phyloP scores from a whole-genome alignment of 768 basidiomycete species.

The Mycena maculata region DNA sequence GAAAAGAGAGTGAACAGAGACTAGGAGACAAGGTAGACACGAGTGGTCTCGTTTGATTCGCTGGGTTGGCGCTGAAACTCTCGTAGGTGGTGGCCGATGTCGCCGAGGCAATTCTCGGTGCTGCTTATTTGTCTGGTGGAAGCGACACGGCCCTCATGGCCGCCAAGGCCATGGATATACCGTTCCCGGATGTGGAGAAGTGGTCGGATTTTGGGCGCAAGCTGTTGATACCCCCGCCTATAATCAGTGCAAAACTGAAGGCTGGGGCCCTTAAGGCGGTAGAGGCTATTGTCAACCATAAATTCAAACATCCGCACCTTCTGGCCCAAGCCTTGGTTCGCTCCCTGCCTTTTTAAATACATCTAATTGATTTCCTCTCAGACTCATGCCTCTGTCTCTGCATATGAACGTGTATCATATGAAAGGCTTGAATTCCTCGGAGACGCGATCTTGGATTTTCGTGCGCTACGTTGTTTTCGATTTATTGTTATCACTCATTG shows the following conservation, averaged over 20 bases:
- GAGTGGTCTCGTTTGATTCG: not conserved
- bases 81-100: conserved; percentile 84
- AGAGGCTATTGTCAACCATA: conserved; percentile 72
- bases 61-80: conserved; percentile 7
- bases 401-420: conserved; percentile 67
- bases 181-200: conserved; percentile 68
- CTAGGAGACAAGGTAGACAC: conserved; percentile 80
- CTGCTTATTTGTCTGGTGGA: conserved; percentile 82
- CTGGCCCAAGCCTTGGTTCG: conserved; percentile 80
- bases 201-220: conserved; percentile 81
- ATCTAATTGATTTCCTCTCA: conserved; percentile 42
- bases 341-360: conserved; percentile 14
- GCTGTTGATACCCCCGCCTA: conserved; percentile 56
- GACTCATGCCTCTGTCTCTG: conserved; percentile 76
- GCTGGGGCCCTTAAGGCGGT: conserved; percentile 65
- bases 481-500: conserved; percentile 23
- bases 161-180: conserved; percentile 73
- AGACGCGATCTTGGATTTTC: conserved; percentile 86
- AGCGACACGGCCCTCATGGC: conserved; percentile 72
- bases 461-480: conserved; percentile 55
- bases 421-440: conserved; percentile 88
- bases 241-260: conserved; percentile 57
- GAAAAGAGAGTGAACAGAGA: conserved; percentile 56
- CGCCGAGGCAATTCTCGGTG: conserved; percentile 86
- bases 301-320: conserved; percentile 70